Conservation (phyloP, 2,329 filamentous ascomycete species). For the Aaosphaeria arxii region DNA sequence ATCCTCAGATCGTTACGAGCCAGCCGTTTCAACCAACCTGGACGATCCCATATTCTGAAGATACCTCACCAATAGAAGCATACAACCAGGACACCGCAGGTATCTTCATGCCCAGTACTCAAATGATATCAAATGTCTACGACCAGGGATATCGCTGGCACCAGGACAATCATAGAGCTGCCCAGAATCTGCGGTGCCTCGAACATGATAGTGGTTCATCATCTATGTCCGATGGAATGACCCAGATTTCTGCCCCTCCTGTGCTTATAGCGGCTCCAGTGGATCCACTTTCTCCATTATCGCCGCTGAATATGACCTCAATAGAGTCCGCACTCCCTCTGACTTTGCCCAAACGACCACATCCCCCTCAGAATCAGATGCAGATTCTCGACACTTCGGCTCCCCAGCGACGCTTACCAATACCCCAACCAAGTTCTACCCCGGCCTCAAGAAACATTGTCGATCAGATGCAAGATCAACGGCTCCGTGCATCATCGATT, state of each 20-base stretch:
- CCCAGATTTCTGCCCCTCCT: not conserved
- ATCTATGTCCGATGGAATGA: conserved; percentile 4
- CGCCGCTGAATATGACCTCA: conserved; percentile 30
- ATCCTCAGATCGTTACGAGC: too few relatives aligned
- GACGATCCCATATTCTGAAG: conserved; percentile 22
- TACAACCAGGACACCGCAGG: conserved; percentile 21
- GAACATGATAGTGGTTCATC: conserved; percentile 14
- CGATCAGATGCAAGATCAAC: conserved; percentile 30
- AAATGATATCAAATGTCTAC: conserved; percentile 11
- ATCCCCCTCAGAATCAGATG: conserved; percentile 10
- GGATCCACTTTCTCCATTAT: conserved; percentile 12
- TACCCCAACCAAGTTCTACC: conserved; percentile 27
- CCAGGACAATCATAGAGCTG: conserved; percentile 8
- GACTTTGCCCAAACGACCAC: conserved; percentile 18
- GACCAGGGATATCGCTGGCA: conserved; percentile 17
- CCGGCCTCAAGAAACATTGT: conserved; percentile 22
- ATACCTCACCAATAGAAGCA: conserved; percentile 24
- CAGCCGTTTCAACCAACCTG: conserved; percentile 14
- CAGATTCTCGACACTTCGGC: conserved; percentile 10
- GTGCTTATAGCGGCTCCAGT: not conserved
- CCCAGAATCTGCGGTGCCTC: conserved; percentile 12
- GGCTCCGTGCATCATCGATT: conserved; percentile 21
- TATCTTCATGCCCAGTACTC: conserved; percentile 16
- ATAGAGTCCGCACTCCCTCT: conserved; percentile 19
- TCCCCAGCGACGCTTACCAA: conserved; percentile 28